Evolutionary conservation across 805 yeast genomes (phyloP).

Genomic region (Lipomyces sp.): DNA sequence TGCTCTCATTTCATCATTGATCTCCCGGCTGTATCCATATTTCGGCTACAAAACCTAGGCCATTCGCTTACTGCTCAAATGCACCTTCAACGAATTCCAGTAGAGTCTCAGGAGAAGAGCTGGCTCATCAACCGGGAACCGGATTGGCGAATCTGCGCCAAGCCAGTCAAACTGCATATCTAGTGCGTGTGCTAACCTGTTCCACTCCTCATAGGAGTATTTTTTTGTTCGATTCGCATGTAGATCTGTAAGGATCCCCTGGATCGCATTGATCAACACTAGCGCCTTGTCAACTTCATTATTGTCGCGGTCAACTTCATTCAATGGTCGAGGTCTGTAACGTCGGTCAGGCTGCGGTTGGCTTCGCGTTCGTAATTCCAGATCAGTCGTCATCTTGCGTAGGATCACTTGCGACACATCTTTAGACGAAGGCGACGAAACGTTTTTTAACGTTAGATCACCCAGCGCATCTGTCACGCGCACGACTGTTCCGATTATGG

Average conservation of each 20-base stretch:
- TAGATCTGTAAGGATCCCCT: slow-evolving; percentile 18
- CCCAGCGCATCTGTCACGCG: slow-evolving; percentile 12
- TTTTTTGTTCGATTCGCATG: slow-evolving; percentile 46
- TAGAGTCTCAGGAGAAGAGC: slow-evolving; percentile 52
- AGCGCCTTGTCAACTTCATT: slow-evolving; percentile 1
- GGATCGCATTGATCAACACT: slow-evolving; percentile 17
- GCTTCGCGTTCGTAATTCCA: slow-evolving; percentile 2
- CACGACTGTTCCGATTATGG: slow-evolving; percentile 40
- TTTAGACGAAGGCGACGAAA: background rate
- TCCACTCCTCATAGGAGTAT: slow-evolving; percentile 62
- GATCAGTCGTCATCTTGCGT: slow-evolving; percentile 15
- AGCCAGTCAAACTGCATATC: slow-evolving; percentile 61
- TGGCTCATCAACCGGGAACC: slow-evolving; percentile 71
- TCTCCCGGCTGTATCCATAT: background rate
- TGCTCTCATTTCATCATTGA: background rate
- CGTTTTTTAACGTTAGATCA: slow-evolving; percentile 15
- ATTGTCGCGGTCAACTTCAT: background rate
- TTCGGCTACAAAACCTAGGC: background rate
- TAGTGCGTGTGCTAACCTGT: slow-evolving; percentile 46
- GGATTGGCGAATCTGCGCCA: slow-evolving; percentile 66
- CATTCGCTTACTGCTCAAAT: background rate
- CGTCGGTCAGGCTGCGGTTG: background rate
- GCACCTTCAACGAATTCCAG: slow-evolving; percentile 18
- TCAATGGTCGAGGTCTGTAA: background rate
- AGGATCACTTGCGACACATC: slow-evolving; percentile 7